Conservation (phyloP, 768 basidiomycete species). For the Boletus rex-veris region DNA sequence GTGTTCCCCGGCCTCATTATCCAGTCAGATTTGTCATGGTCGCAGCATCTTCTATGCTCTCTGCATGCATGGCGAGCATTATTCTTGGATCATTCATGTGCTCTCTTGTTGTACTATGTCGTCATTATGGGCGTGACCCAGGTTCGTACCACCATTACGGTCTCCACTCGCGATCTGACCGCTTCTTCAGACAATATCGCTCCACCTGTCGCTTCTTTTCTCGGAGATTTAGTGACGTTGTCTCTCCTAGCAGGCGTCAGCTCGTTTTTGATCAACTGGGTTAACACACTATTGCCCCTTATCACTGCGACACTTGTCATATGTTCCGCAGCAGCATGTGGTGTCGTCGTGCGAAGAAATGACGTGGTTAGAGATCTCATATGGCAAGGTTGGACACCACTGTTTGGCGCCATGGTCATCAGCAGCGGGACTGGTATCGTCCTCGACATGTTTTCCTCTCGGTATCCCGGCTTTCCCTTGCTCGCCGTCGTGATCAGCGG, state of each 20-base stretch:
- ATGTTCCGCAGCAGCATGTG: conserved; percentile 48
- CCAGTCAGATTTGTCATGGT: conserved; percentile 67
- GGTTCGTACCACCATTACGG: conserved; percentile 43
- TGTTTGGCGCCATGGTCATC: conserved; percentile 88
- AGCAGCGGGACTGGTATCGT: conserved; percentile 88
- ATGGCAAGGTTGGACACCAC: conserved; percentile 82
- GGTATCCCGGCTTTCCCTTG: conserved; percentile 84
- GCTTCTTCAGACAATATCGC: conserved; percentile 80
- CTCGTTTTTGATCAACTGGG: conserved; percentile 60
- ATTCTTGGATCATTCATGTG: conserved; percentile 94
- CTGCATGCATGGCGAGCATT: conserved; percentile 72
- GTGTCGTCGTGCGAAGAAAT: conserved; percentile 61
- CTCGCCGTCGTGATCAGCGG: conserved; percentile 88
- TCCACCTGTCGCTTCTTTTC: conserved; percentile 86
- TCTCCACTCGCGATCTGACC: background rate
- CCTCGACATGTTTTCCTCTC: conserved; percentile 82
- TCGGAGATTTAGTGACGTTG: conserved; percentile 91
- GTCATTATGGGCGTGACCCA: conserved; percentile 76
- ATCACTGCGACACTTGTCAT: conserved; percentile 48
- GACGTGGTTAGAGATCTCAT: conserved; percentile 67
- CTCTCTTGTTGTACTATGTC: conserved; percentile 71
- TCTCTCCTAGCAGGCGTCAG: conserved; percentile 76
- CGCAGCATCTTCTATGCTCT: conserved; percentile 72
- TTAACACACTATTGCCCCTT: conserved; percentile 65
- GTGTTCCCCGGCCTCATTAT: conserved; percentile 3